phyloP scores from a whole-genome alignment of 768 basidiomycete genomes.

The Boletus eberwhitei region DNA sequence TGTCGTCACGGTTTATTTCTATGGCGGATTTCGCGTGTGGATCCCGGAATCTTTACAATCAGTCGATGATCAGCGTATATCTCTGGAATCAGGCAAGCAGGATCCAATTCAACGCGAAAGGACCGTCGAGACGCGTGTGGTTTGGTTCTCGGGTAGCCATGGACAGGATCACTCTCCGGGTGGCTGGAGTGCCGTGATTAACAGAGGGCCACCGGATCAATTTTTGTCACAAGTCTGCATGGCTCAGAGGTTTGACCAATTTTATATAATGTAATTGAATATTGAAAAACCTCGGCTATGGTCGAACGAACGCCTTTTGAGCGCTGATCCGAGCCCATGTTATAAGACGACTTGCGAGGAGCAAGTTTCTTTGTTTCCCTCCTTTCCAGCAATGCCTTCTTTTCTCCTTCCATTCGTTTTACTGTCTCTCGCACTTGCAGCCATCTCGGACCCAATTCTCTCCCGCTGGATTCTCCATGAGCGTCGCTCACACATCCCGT shows the following conservation, averaged over 20 bases:
- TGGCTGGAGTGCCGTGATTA: too few species aligned
- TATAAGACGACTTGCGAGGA: background rate
- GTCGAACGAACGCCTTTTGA: background rate
- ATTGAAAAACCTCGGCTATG: background rate
- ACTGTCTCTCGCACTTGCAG: slow-evolving; percentile 16
- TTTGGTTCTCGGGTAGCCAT: background rate
- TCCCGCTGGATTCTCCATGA: slow-evolving; percentile 16
- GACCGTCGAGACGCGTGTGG: too few species aligned
- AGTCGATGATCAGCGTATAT: background rate
- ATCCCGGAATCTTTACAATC: background rate
- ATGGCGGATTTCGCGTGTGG: background rate
- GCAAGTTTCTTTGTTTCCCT: background rate
- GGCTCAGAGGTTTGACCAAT: too few species aligned
- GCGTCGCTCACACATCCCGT: slow-evolving; percentile 32
- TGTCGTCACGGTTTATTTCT: background rate
- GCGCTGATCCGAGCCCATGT: background rate
- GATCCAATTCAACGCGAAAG: background rate
- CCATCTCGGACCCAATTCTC: background rate
- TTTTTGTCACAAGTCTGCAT: too few species aligned
- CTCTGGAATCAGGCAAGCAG: background rate
- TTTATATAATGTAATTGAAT: background rate
- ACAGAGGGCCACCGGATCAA: too few species aligned
- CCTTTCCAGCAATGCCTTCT: slow-evolving; percentile 11
- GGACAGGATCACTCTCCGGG: background rate
- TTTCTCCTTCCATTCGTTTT: slow-evolving; percentile 24